Evolutionary conservation across 2,329 filamentous ascomycete genomes (phyloP), one percentile per base, ranked within the genome.

Genomic region (Ceratocystis eucalypticola): DNA sequence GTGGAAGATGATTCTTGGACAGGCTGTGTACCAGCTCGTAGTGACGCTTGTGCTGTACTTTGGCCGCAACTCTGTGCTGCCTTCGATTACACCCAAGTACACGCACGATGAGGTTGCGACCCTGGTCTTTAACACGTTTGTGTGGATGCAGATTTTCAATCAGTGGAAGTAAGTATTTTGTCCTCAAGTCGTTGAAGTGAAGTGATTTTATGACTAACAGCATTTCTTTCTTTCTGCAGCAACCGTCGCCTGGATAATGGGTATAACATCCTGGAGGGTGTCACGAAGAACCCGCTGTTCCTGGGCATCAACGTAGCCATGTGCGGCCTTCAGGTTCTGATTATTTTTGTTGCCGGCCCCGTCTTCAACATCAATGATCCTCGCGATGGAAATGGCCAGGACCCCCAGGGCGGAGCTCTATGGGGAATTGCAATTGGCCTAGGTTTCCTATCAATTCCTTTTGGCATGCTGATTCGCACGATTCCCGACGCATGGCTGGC

Each of bases 71-170:
- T 61, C 65, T 3, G 69, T 70, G 12, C 63, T 70, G 28, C 69
- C 69, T 6, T 65, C 64, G 25, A 61, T 55, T 17, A 62, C 53
- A 15, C 61, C 61, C 28, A 44, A 45, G n/a, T 69, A 66, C 61
- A 48, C 53, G n/a, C 61, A 69, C 0, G 75, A 73, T 0, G 80
- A 88, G 71, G 80, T 95, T 68, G 80, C 85, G 66, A 95, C 91
- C 2, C 81, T 97, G 61, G 89, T 97, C 6, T 97, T 97, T 82
- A 97, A 97, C 79, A 94, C 91, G 0, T 97, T 97, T 74, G 93
- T 96, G 65, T 97, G 93, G 93, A 96, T 97, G 92, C 93, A 97
- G 72, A 95, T 97, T 71, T 97, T 97, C 80, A 97, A 97, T 76
- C 88, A 96, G 74, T 89, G 95, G 83, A 97, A 97, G 84, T 86